Evolutionary conservation across 2,329 filamentous ascomycete species (phyloP).

Genomic region (Apiospora arundinis): DNA sequence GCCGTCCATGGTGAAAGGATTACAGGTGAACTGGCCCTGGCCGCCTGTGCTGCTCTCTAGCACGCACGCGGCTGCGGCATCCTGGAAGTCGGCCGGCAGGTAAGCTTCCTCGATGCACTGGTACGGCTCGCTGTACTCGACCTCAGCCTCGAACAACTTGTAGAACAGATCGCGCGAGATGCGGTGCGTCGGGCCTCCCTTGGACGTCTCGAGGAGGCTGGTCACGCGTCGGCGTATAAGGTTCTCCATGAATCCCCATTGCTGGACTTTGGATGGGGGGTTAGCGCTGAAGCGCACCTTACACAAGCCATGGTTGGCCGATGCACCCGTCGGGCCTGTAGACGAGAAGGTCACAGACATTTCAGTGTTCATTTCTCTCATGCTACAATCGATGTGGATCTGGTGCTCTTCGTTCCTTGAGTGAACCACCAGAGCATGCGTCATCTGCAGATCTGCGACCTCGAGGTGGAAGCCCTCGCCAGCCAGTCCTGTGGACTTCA

Average conservation of each 20-base stretch:
- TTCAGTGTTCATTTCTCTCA: background rate
- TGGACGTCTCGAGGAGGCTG: background rate
- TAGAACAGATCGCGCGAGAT: conserved; percentile 18
- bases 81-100: conserved; percentile 17
- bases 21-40: conserved; percentile 16
- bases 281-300: conserved; percentile 16
- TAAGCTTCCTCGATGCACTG: conserved; percentile 20
- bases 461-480: conserved; percentile 16
- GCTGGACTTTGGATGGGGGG: background rate
- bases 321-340: background rate
- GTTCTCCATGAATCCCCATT: conserved; percentile 20
- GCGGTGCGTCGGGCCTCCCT: conserved; percentile 14
- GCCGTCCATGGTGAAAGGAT: conserved; percentile 18
- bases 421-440: conserved; percentile 12
- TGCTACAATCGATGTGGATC: conserved; percentile 16
- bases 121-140: background rate
- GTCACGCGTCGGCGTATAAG: conserved; percentile 1
- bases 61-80: conserved; percentile 9
- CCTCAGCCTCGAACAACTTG: conserved; percentile 15
- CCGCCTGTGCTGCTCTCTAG: background rate
- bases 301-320: conserved; percentile 11
- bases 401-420: conserved; percentile 6
- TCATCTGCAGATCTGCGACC: conserved; percentile 19
- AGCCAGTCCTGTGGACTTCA: background rate
- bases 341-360: conserved; percentile 2